Percentiles rank a stretch among this genome's conserved stretches.
Conservation (phyloP, 805 yeast genomes). For the Cyberlindnera petersonii region DNA sequence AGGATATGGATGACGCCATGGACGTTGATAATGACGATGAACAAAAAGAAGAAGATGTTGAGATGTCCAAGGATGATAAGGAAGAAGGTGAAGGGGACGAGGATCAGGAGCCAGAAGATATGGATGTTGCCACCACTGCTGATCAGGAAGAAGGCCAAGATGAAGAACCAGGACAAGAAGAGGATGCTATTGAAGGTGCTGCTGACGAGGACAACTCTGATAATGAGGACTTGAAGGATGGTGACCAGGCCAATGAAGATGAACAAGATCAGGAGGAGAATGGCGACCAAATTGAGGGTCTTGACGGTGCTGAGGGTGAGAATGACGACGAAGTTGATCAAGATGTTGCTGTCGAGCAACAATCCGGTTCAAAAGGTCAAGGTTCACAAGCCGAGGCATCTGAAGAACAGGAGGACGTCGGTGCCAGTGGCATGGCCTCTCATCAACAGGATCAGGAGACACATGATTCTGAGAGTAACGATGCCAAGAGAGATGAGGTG, state of each 20-base stretch:
- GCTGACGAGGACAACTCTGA: slow-evolving; percentile 33
- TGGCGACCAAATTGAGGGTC: slow-evolving; percentile 46
- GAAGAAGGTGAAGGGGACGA: slow-evolving; percentile 29
- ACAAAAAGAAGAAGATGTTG: slow-evolving; percentile 30
- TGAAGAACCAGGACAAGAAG: slow-evolving; percentile 29
- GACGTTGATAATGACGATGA: slow-evolving; percentile 50
- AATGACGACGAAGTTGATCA: slow-evolving; percentile 42
- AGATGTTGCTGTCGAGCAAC: slow-evolving; percentile 58
- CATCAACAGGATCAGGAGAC: slow-evolving; percentile 42
- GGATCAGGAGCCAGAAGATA: slow-evolving; percentile 29
- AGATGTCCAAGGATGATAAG: slow-evolving; percentile 33
- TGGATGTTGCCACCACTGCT: slow-evolving; percentile 29
- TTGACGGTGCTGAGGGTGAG: slow-evolving; percentile 48
- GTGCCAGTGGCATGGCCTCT: slow-evolving; percentile 56
- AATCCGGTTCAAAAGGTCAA: slow-evolving; percentile 55
- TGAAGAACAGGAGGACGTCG: slow-evolving; percentile 63
- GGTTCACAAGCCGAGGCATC: slow-evolving; percentile 55
- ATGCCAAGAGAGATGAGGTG: slow-evolving; percentile 61
- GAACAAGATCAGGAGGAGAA: slow-evolving; percentile 39
- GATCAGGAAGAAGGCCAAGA: slow-evolving; percentile 32
- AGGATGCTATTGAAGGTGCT: slow-evolving; percentile 32
- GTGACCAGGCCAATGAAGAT: slow-evolving; percentile 29
- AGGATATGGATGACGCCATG: slow-evolving; percentile 33
- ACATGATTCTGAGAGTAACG: slow-evolving; percentile 38
- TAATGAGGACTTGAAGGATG: slow-evolving; percentile 31